Evolutionary conservation across 2,329 filamentous ascomycete genomes (phyloP), one percentile per base, ranked within the genome.

Genomic region (Helicocarpus griseus): DNA sequence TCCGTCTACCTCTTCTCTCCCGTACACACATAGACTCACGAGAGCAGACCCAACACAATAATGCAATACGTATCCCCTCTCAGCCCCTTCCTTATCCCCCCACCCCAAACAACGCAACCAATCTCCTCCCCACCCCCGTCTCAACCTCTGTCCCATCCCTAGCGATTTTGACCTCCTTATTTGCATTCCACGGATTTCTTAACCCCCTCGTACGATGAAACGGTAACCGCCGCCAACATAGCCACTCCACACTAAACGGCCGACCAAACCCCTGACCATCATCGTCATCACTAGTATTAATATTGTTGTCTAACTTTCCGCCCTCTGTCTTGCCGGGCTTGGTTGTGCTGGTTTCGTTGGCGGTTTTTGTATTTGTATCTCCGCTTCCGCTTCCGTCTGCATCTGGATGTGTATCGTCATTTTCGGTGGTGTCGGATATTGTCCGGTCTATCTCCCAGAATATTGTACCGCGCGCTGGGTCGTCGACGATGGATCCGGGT

Each of bases 81-180:
- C 14, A 4, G n/a, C n/a, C n/a, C n/a, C n/a, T n/a, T n/a, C n/a
- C n/a, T 17, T 38, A 26, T 9, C 6, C 6, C 14, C 14, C 38
- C 17, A 77, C 72, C 60, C 87, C 85, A 67, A 97, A 96, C 61
- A 96, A 78, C 41, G 83, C 82, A 56, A 94, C 76, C 50, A 97
- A 72, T 60, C 81, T 81, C 60, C 82, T 81, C 4, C 90, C 91
- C 40, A 95, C 80, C 28, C 76, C 80, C 26, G 90, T 87, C 68
- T 97, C 91, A 49, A 97, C 74, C 67, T 97, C 91, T 0, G 91
- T 97, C 1, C 91, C 91, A 61, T 97, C 91, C 61, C 91, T 79
- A 22, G 91, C 91, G 63, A 97, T 95, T 69, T 97, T 97, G 56
- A 97, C 87, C 64, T 97, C 91, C 49, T 91, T 77, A 63, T 96